Percentiles rank a stretch among this genome's conserved stretches.
Conservation (phyloP, 768 basidiomycete genomes). For the Lactifluus rugatus region DNA sequence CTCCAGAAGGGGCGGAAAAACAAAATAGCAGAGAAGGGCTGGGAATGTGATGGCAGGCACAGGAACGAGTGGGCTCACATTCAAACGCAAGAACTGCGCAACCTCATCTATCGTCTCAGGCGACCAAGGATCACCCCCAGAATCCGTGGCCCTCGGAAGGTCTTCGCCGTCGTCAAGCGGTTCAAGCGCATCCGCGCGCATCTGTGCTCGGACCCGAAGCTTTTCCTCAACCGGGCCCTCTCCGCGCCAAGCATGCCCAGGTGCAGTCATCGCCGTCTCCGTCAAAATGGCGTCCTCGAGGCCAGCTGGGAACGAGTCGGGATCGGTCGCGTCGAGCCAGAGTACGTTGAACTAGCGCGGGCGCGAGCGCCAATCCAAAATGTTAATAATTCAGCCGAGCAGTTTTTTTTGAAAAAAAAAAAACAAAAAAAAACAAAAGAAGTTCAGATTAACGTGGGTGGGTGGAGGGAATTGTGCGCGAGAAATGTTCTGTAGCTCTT, state of each 20-base stretch:
- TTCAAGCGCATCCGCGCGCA: slow-evolving; percentile 63
- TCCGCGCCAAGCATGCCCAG: background rate
- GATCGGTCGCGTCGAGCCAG: slow-evolving; percentile 62
- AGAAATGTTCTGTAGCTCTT: no score
- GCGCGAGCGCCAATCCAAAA: background rate
- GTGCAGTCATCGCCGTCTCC: slow-evolving; percentile 5
- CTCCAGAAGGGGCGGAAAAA: background rate
- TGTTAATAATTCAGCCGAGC: no score
- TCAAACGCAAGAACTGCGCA: slow-evolving; percentile 56
- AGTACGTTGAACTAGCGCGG: slow-evolving; percentile 63
- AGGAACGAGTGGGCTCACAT: slow-evolving; percentile 22
- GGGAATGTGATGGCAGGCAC: background rate
- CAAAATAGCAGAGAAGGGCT: slow-evolving; percentile 24
- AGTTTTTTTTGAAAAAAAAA: background rate
- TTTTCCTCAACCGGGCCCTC: slow-evolving; percentile 33
- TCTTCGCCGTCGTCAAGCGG: slow-evolving; percentile 37
- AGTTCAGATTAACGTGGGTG: no score
- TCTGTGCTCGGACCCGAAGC: slow-evolving; percentile 64
- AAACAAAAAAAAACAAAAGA: background rate
- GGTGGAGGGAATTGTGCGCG: no score
- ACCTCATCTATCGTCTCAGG: slow-evolving; percentile 58
- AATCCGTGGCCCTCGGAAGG: slow-evolving; percentile 20
- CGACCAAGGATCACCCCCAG: slow-evolving; percentile 30
- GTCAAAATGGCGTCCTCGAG: slow-evolving; percentile 48
- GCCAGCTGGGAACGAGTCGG: slow-evolving; percentile 55